A percentile compares a stretch with the other conserved stretches of the same genome.
Conservation (phyloP, 2,329 filamentous ascomycete genomes). For the Berkeleyomyces rouxiae region DNA sequence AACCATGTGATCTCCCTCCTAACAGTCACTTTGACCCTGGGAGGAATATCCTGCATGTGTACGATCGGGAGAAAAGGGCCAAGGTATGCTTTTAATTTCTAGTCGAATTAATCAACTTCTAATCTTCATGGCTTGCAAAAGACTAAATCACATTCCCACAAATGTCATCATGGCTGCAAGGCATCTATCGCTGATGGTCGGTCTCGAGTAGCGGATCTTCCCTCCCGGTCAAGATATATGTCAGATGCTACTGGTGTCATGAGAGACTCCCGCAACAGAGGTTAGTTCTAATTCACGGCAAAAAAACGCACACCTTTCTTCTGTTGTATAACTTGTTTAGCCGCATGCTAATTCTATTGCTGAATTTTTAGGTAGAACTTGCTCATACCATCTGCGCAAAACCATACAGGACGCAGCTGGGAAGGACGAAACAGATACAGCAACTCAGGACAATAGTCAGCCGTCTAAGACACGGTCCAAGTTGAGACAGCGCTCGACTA, state of each 20-base stretch:
- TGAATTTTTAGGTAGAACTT: neutral
- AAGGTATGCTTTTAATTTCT: neutral
- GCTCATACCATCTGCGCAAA: neutral
- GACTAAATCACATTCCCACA: neutral
- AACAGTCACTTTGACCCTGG: neutral
- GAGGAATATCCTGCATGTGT: neutral
- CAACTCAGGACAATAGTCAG: neutral
- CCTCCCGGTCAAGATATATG: neutral
- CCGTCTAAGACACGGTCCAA: neutral
- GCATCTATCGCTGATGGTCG: neutral
- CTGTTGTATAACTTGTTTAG: neutral
- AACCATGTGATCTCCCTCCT: neutral
- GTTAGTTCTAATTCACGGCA: neutral
- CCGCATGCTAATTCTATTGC: neutral
- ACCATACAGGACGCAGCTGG: neutral
- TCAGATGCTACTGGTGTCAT: neutral
- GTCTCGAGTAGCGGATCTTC: neutral
- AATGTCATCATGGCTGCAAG: neutral
- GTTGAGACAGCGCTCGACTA: neutral
- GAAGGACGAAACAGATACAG: neutral
- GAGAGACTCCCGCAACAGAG: neutral
- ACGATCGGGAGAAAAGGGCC: neutral
- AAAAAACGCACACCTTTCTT: neutral
- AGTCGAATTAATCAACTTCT: neutral
- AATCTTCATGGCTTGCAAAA: neutral